These are phyloP conservation scores for Capsicum rhomboideum DNA, from an alignment of 257 asterid genomes.

Conservation along the genomic window DNA sequence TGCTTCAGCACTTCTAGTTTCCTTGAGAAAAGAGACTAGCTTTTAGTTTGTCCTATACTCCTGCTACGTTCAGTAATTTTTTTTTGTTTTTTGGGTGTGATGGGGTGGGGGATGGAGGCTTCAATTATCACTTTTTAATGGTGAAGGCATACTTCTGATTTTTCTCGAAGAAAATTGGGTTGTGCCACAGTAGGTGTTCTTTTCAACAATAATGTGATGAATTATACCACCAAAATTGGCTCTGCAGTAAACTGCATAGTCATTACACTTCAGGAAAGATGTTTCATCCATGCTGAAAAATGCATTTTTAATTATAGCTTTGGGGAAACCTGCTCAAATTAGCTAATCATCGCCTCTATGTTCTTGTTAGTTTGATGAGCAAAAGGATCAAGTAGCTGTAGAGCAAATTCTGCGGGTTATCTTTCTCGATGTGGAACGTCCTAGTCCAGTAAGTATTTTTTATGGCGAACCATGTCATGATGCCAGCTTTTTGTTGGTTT, in stretches of 20 bases:
- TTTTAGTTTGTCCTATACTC: background rate
- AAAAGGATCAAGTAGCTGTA: constrained; percentile 78
- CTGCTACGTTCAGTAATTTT: background rate
- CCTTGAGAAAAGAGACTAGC: background rate
- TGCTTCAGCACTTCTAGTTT: background rate
- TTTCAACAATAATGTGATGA: background rate
- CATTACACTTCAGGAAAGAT: background rate
- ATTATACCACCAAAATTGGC: background rate
- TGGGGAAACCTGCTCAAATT: constrained; percentile 6
- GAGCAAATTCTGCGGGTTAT: constrained; percentile 88
- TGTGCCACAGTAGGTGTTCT: background rate
- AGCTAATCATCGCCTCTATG: constrained; percentile 9
- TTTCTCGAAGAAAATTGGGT: background rate
- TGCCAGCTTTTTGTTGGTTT: background rate
- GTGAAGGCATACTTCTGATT: background rate
- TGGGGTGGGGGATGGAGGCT: background rate
- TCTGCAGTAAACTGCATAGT: background rate
- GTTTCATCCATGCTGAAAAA: background rate
- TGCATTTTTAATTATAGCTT: background rate
- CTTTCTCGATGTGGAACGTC: constrained; percentile 71
- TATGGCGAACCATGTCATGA: background rate
- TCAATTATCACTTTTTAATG: background rate
- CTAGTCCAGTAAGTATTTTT: constrained; percentile 59
- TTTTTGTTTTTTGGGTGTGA: too few relatives aligned
- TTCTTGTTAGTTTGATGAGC: constrained; percentile 75